phyloP scores from a whole-genome alignment of 129 eudicot species.

The Daucus carota region DH1_v3.0 NC_030383.2:37330001-37330500 shows the following conservation, averaged over 20 bases:
- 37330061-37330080: neutral
- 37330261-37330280: neutral
- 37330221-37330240: neutral
- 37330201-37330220: neutral
- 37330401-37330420: neutral
- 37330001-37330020: neutral
- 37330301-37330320: neutral
- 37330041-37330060: neutral
- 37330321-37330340: neutral
- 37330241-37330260: neutral
- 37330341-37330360: neutral
- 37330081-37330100: neutral
- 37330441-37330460: neutral
- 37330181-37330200: neutral
- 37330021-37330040: neutral
- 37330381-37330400: neutral
- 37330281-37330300: neutral
- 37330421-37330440: constrained; percentile 1
- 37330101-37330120: neutral
- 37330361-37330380: neutral
- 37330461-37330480: neutral
- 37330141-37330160: neutral
- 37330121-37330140: neutral
- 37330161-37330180: neutral
- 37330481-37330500: neutral